Percentiles rank a stretch among this genome's conserved stretches.
Conservation (phyloP, 352 stramenopile species). For the Phytophthora rubi region DNA sequence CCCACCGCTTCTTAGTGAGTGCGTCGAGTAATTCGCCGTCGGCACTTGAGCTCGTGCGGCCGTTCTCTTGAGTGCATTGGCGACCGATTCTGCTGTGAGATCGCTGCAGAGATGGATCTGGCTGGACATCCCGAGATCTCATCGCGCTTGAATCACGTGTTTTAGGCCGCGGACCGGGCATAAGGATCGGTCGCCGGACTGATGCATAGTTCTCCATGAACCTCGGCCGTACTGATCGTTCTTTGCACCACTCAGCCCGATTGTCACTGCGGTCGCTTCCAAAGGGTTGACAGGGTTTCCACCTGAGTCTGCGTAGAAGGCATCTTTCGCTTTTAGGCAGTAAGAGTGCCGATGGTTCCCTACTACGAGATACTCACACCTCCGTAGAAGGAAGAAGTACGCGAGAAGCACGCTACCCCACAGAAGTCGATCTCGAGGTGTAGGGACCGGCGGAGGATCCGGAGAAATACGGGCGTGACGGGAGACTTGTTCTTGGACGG, state of each 20-base stretch:
- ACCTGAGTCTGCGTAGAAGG: no score
- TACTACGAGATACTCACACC: background rate
- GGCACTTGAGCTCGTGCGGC: background rate
- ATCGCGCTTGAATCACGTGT: background rate
- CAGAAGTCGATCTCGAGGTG: no score
- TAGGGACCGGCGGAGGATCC: no score
- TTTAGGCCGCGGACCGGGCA: background rate
- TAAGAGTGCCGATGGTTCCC: constrained; percentile 7
- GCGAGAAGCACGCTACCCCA: no score
- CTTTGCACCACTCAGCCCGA: background rate
- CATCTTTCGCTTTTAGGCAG: no score
- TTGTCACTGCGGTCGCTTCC: constrained; percentile 9
- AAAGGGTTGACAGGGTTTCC: constrained; percentile 7
- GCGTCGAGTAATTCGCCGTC: background rate
- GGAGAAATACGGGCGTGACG: no score
- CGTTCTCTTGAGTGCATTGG: background rate
- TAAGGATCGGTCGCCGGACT: background rate
- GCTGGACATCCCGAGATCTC: background rate
- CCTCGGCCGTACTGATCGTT: constrained; percentile 4
- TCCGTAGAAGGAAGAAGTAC: no score
- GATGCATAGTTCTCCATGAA: constrained; percentile 8
- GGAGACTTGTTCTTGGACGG: no score
- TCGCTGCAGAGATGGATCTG: background rate
- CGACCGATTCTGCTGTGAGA: background rate
- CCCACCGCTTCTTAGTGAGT: constrained; percentile 9